A percentile compares a stretch with the other conserved stretches of the same genome.
Evolutionary conservation across 352 stramenopile species (phyloP).

Genomic region (Pythium pyrilobum): DNA sequence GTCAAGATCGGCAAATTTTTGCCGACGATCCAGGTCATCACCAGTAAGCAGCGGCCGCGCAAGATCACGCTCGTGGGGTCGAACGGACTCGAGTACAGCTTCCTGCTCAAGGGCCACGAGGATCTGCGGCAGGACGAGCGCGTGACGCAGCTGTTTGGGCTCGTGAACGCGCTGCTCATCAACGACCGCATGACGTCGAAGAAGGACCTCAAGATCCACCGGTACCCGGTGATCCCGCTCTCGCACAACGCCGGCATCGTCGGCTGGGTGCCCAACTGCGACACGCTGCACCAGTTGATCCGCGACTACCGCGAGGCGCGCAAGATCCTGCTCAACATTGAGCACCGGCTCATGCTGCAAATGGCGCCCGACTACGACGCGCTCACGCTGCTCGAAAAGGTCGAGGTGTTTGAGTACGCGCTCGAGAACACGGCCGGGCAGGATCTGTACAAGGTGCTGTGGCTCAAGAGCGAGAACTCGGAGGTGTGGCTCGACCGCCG

Average conservation of each 20-base stretch:
- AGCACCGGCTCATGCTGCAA: constrained; percentile 96
- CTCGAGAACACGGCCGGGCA: constrained; percentile 94
- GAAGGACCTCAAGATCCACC: constrained; percentile 97
- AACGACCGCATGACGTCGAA: constrained; percentile 98
- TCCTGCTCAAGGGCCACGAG: constrained; percentile 99
- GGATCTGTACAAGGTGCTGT: constrained; percentile 99
- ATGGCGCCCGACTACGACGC: constrained; percentile 98
- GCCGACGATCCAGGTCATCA: constrained; percentile 94
- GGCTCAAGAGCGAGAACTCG: constrained; percentile 98
- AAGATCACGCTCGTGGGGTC: constrained; percentile 97
- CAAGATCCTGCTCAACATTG: constrained; percentile 94
- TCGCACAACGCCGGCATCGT: constrained; percentile 98
- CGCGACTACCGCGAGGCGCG: constrained; percentile 92
- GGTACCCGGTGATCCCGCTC: constrained; percentile 98
- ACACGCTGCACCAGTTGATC: constrained; percentile 99
- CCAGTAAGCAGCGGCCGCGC: constrained; percentile 98
- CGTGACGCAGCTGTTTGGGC: constrained; percentile 99
- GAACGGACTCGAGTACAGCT: constrained; percentile 98
- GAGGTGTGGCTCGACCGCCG: constrained; percentile 99
- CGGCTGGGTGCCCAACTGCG: constrained; percentile 98
- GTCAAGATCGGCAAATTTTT: constrained; percentile 91
- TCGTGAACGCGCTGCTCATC: constrained; percentile 99
- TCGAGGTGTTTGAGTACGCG: constrained; percentile 97
- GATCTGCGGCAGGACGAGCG: constrained; percentile 99
- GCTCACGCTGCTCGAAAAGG: constrained; percentile 98